Percentiles rank a stretch among this genome's conserved stretches.
Conservation (phyloP, 1,284 basidiomycete species). For the Earliella scabrosa region DNA sequence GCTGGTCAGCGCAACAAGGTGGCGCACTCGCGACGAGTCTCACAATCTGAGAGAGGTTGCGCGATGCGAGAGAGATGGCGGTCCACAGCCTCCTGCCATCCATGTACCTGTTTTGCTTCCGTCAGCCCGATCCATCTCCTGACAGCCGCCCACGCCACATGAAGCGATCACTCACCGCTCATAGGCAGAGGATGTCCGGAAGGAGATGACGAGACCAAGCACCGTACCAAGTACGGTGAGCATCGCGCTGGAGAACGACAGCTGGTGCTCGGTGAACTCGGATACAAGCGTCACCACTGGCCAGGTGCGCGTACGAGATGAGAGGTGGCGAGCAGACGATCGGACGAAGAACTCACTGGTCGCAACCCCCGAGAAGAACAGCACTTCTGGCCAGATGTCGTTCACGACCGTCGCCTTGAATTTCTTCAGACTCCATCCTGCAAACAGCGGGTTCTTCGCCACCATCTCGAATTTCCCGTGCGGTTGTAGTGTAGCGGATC, state of each 20-base stretch:
- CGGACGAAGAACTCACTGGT: constrained; percentile 45
- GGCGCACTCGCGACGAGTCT: too few species aligned
- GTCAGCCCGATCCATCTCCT: background rate
- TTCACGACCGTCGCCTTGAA: constrained; percentile 66
- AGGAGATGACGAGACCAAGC: constrained; percentile 44
- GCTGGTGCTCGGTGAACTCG: constrained; percentile 44
- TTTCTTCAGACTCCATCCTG: constrained; percentile 44
- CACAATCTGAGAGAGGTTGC: constrained; percentile 60
- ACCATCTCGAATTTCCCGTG: constrained; percentile 35
- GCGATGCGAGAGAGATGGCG: constrained; percentile 53
- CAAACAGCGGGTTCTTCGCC: constrained; percentile 34
- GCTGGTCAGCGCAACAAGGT: constrained; percentile 27
- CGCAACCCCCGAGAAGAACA: constrained; percentile 58
- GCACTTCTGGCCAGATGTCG: constrained; percentile 65
- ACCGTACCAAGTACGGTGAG: constrained; percentile 48
- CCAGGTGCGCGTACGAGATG: background rate
- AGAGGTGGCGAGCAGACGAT: constrained; percentile 1
- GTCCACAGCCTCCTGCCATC: constrained; percentile 70
- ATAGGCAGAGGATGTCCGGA: constrained; percentile 57
- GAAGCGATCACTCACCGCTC: constrained; percentile 59
- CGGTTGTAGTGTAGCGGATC: background rate
- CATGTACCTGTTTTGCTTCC: constrained; percentile 47
- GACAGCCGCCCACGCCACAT: background rate
- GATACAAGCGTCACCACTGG: constrained; percentile 61
- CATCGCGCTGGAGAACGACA: constrained; percentile 48